These are phyloP conservation scores for Chlamydomonas schloesseri DNA, from an alignment of 139 green algal genomes.

Conservation along the genomic window DNA sequence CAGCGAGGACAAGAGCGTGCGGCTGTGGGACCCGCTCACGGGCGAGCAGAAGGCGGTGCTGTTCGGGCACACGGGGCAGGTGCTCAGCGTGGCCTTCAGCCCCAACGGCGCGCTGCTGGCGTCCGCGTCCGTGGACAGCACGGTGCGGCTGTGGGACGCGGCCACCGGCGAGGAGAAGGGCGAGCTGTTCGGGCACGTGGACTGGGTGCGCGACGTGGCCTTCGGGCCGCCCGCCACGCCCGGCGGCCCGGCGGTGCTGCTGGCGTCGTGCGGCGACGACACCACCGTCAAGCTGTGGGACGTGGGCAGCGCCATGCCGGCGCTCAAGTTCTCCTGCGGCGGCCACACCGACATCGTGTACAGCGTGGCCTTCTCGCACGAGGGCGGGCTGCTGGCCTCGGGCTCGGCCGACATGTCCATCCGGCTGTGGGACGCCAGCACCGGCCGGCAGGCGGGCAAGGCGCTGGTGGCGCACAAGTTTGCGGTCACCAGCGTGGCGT, in stretches of 20 bases:
- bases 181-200: conserved; percentile 27
- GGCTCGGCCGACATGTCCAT: conserved; percentile 25
- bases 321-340: not conserved
- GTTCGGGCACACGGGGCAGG: conserved; percentile 37
- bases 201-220: conserved; percentile 36
- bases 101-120: conserved; percentile 46
- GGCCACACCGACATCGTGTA: conserved; percentile 35
- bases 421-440: conserved; percentile 24
- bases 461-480: conserved; percentile 39
- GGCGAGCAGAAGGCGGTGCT: conserved; percentile 46
- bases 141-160: conserved; percentile 51
- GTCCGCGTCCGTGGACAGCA: conserved; percentile 36
- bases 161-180: conserved; percentile 36
- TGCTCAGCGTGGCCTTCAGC: conserved; percentile 32
- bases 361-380: not conserved
- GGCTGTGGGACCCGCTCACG: conserved; percentile 48
- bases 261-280: conserved; percentile 40
- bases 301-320: not conserved
- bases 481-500: conserved; percentile 16
- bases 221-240: not conserved
- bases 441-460: conserved; percentile 1
- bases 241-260: not conserved
- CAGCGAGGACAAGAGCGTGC: conserved; percentile 44
- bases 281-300: conserved; percentile 42
- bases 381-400: not conserved